A percentile compares a stretch with the other conserved stretches of the same genome.
Conservation (phyloP, 345 rosid species). For the Lenwebbia sp. region DNA sequence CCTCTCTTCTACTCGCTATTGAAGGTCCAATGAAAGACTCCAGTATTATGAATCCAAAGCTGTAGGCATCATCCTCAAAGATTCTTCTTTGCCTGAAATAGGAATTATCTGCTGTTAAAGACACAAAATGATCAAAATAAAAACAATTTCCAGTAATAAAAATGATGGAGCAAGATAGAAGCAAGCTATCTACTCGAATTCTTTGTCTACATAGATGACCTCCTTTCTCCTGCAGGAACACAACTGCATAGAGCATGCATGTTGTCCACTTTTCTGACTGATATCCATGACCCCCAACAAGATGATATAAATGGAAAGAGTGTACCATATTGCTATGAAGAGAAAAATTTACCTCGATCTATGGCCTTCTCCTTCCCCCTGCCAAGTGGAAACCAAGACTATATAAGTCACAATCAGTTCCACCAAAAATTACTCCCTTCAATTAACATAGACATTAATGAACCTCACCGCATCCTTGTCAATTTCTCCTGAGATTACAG, state of each 20-base stretch:
- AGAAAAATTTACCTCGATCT: slow-evolving; percentile 35
- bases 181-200: neutral
- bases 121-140: neutral
- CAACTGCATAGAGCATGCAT: neutral
- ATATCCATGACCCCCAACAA: neutral
- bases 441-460: neutral
- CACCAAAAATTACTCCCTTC: neutral
- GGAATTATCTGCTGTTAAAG: neutral
- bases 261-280: neutral
- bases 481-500: slow-evolving; percentile 49
- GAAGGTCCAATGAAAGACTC: slow-evolving; percentile 91
- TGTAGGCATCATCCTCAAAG: slow-evolving; percentile 79
- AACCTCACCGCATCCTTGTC: slow-evolving; percentile 53
- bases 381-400: slow-evolving; percentile 9
- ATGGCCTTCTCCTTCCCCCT: slow-evolving; percentile 55
- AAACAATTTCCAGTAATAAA: neutral
- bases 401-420: neutral
- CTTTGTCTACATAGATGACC: neutral
- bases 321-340: neutral
- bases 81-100: slow-evolving; percentile 31
- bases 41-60: slow-evolving; percentile 82
- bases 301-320: neutral
- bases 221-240: neutral
- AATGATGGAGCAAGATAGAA: neutral
- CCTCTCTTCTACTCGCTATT: slow-evolving; percentile 64